Conservation (phyloP, 1,139 yeast species). For the Petasospora fabianii region DNA sequence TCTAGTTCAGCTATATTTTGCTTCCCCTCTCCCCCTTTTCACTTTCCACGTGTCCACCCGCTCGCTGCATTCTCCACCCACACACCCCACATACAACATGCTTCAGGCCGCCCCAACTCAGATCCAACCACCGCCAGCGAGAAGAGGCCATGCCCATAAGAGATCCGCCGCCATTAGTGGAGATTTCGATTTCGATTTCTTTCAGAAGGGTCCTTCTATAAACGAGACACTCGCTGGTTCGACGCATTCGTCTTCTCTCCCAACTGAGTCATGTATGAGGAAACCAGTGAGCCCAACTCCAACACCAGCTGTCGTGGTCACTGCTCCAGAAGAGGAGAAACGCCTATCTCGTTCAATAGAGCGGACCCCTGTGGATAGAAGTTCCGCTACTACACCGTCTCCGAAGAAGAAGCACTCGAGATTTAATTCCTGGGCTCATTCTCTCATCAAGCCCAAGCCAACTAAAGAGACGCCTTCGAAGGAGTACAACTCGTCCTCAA, state of each 20-base stretch:
- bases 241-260: constrained; percentile 15
- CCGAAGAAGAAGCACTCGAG: constrained; percentile 22
- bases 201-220: constrained; percentile 27
- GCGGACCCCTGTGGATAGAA: not conserved
- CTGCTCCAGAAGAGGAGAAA: constrained; percentile 9
- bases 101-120: constrained; percentile 16
- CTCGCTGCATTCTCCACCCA: too few relatives aligned
- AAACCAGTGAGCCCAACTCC: constrained; percentile 6
- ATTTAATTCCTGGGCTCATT: constrained; percentile 25
- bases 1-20: too few relatives aligned
- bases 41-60: not conserved
- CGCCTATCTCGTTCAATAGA: constrained; percentile 1
- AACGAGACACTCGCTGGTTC: constrained; percentile 14
- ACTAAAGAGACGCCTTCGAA: constrained; percentile 2
- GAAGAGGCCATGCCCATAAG: constrained; percentile 57
- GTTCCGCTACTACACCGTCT: constrained; percentile 18
- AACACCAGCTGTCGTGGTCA: constrained; percentile 17
- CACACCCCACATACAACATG: too few relatives aligned
- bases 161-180: constrained; percentile 74
- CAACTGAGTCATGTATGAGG: constrained; percentile 7
- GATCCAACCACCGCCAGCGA: constrained; percentile 10
- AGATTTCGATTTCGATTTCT: constrained; percentile 49
- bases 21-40: too few relatives aligned
- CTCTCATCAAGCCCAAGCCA: constrained; percentile 8
- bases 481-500: constrained; percentile 23